phyloP scores from a whole-genome alignment of 768 basidiomycete genomes.

The Lactifluus hygrophoroides region DNA sequence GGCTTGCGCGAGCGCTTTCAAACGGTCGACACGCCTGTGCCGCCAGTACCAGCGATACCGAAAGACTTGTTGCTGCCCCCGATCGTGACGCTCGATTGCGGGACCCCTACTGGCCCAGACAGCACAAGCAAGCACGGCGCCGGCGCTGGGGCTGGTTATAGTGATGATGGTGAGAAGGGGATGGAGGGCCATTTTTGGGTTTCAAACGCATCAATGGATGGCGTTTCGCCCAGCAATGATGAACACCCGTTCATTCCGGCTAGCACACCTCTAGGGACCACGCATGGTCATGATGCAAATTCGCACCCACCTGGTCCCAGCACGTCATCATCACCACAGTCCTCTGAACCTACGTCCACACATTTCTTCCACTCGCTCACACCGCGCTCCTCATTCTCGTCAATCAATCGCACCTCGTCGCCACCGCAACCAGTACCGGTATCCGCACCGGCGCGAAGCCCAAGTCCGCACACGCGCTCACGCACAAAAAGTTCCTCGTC shows the following conservation, averaged over 20 bases:
- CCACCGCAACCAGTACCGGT: background rate
- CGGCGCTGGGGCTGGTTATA: background rate
- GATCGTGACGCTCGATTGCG: conserved; percentile 24
- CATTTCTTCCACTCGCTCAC: conserved; percentile 44
- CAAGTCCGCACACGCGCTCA: background rate
- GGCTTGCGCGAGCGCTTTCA: conserved; percentile 50
- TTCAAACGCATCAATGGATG: conserved; percentile 23
- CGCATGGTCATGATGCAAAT: background rate
- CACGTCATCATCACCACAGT: conserved; percentile 53
- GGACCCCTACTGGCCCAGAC: conserved; percentile 4
- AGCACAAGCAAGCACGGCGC: background rate
- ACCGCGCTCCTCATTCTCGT: conserved; percentile 48
- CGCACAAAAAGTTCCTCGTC: conserved; percentile 4
- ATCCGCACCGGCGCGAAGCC: background rate
- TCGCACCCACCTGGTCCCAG: conserved; percentile 30
- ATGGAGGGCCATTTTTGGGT: conserved; percentile 23
- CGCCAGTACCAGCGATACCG: conserved; percentile 56
- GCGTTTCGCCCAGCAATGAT: conserved; percentile 19
- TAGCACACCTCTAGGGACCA: conserved; percentile 12
- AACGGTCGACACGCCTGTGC: conserved; percentile 27
- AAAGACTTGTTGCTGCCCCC: conserved; percentile 27
- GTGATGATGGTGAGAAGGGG: background rate
- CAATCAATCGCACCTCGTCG: conserved; percentile 34
- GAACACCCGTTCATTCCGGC: conserved; percentile 12
- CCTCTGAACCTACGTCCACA: conserved; percentile 44